Evolutionary conservation across 2,329 filamentous ascomycete species (phyloP), one percentile per base, ranked within the genome.

Genomic region (Macroventuria anomochaeta): DNA sequence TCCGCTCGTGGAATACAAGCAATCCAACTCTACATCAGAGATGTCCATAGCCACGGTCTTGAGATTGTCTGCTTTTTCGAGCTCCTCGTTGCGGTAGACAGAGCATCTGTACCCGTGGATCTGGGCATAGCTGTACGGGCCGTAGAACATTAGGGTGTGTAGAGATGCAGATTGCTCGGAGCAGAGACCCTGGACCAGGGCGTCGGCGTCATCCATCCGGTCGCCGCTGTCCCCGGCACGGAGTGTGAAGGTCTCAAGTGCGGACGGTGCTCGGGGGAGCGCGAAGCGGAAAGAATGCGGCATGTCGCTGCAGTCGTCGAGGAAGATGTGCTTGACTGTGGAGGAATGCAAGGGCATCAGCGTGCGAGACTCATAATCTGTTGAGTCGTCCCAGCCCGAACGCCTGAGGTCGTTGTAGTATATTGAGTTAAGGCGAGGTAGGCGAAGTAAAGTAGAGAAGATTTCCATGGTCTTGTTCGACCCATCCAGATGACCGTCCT

Each of bases 61-160:
- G 1, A 56, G 42, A 3, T 20, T 28, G 4, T 15, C 4, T n/a
- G 42, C 46, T 2, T 15, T 11, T 1, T 25, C 6, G 13, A 57
- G 18, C 31, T 47, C 51, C 29, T 58, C 51, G 3, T 48, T 44
- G 3, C 37, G 46, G 31, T 54, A 57, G 38, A 36, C 48, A 11
- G 10, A 12, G 36, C 39, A 52, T 20, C 43, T 37, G 18, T 54
- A 50, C 2, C 50, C 49, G 13, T 54, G 40, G 4, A 54, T 50
- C 17, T 21, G 12, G 1, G 12, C 5, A 6, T 10, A 5, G 8
- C n/a, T 36, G 28, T 46, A 31, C 3, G 47, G 48, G 15, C 37
- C 55, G 18, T 60, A 60, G 23, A 55, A 50, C 51, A 58, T 60
- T 5, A 60, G 20, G 13, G 46, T 58, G 20, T 50, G 32, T 2